phyloP scores from a whole-genome alignment of 2,329 filamentous ascomycete genomes.

The Trichoderma oligosporum region DNA sequence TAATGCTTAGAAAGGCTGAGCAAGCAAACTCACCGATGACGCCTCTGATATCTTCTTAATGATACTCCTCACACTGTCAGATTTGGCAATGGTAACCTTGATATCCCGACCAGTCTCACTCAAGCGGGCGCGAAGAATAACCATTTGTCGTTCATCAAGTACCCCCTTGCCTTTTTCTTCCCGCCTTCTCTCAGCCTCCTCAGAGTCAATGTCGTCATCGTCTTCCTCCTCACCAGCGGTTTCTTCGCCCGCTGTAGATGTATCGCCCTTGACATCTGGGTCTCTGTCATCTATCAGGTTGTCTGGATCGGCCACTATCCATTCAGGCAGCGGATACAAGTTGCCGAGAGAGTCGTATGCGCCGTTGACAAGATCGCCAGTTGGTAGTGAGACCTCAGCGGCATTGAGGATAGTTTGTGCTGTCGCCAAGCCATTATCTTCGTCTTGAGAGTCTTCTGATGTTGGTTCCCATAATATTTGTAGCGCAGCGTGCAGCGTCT shows the following conservation, averaged over 20 bases:
- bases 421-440: constrained; percentile 49
- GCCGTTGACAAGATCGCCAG: constrained; percentile 67
- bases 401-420: constrained; percentile 81
- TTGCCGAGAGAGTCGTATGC: constrained; percentile 69
- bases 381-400: constrained; percentile 69
- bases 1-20: neutral
- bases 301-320: constrained; percentile 63
- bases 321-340: constrained; percentile 65
- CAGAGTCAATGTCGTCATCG: constrained; percentile 29
- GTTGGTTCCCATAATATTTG: constrained; percentile 62
- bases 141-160: constrained; percentile 49
- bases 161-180: constrained; percentile 60
- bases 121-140: constrained; percentile 59
- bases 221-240: constrained; percentile 36
- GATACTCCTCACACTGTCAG: constrained; percentile 62
- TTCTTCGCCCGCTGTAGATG: constrained; percentile 39
- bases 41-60: constrained; percentile 60
- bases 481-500: constrained; percentile 64
- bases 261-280: constrained; percentile 30
- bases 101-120: constrained; percentile 67
- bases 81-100: constrained; percentile 51
- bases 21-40: constrained; percentile 51
- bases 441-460: constrained; percentile 33
- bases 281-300: constrained; percentile 44
- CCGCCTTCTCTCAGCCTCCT: constrained; percentile 39